Conservation (phyloP, 257 asterid species). For the Solanum stenotomum region DNA sequence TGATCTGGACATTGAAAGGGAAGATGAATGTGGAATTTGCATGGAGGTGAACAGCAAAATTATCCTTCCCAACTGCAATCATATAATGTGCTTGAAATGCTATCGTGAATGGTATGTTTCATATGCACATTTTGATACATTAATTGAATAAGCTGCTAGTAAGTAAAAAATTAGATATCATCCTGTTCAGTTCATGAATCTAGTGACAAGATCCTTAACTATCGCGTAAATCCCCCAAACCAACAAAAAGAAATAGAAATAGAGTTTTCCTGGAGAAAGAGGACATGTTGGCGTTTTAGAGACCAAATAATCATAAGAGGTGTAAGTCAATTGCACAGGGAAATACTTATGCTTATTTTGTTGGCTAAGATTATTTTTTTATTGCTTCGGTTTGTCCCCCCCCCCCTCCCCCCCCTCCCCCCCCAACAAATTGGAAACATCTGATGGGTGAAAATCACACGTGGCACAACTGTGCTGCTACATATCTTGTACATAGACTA, state of each 20-base stretch:
- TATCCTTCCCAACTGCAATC: slow-evolving; percentile 82
- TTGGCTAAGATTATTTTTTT: neutral
- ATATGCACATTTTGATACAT: neutral
- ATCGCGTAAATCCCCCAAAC: neutral
- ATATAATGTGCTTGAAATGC: slow-evolving; percentile 86
- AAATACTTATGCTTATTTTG: neutral
- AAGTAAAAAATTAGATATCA: neutral
- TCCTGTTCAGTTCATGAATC: neutral
- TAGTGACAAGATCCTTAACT: neutral
- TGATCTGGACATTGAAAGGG: slow-evolving; percentile 72
- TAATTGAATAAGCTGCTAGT: neutral
- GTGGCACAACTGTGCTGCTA: neutral
- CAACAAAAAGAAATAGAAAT: neutral
- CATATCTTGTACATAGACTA: neutral
- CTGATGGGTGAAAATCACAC: neutral
- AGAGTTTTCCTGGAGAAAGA: neutral
- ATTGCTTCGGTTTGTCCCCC: neutral
- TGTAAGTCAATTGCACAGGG: neutral
- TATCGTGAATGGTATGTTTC: slow-evolving; percentile 74
- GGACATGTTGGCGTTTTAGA: neutral
- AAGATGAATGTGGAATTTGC: slow-evolving; percentile 97
- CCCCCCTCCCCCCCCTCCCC: too few relatives aligned
- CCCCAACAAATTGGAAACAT: neutral
- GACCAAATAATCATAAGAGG: neutral
- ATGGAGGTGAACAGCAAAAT: slow-evolving; percentile 76